Evolutionary conservation across 2,329 filamentous ascomycete species (phyloP).

Genomic region (Colletotrichum sublineola): DNA sequence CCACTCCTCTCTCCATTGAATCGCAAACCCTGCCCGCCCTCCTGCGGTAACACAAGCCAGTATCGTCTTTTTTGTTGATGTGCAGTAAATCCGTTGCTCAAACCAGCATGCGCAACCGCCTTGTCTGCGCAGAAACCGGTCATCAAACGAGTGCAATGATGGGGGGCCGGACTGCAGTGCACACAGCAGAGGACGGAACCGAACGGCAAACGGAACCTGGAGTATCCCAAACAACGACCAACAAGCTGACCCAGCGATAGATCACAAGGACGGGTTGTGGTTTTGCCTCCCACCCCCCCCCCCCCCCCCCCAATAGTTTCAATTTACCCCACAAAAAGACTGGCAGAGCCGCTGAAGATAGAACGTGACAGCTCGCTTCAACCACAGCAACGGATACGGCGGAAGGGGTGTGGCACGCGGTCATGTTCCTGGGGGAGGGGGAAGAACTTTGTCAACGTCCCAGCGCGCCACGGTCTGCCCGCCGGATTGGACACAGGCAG

Average conservation of each 20-base stretch:
- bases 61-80: not conserved
- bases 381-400: slow-evolving; percentile 5
- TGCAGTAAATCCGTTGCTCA: not conserved
- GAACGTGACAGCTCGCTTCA: slow-evolving; percentile 26
- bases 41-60: not conserved
- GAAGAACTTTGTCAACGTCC: slow-evolving; percentile 3
- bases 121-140: not conserved
- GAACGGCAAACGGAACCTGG: not conserved
- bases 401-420: too few relatives aligned
- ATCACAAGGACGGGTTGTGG: not conserved
- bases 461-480: not conserved
- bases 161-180: not conserved
- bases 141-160: not conserved
- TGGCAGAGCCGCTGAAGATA: slow-evolving; percentile 26
- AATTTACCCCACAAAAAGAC: slow-evolving; percentile 25
- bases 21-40: not conserved
- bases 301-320: not conserved
- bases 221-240: slow-evolving; percentile 8
- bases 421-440: not conserved
- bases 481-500: not conserved
- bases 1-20: not conserved
- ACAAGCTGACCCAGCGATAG: slow-evolving; percentile 15
- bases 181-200: not conserved
- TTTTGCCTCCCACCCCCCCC: not conserved
- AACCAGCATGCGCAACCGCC: not conserved